Base-by-base conservation (phyloP, 2,329 filamentous ascomycete species). In the Calonectria pseudoturangicola region DNA sequence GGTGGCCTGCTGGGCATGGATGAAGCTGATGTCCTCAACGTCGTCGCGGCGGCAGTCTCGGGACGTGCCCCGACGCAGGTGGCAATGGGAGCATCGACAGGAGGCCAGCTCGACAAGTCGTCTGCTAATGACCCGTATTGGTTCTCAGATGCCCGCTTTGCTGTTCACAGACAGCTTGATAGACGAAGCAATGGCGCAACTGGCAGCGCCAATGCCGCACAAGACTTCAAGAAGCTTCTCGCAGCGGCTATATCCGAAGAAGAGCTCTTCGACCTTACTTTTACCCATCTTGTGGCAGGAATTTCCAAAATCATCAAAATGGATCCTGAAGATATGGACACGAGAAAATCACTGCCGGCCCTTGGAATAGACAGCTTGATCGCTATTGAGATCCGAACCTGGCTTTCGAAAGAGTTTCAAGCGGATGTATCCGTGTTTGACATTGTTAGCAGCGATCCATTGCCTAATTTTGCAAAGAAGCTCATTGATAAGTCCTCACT, bases 381-480 rank as follows among this genome's bases (percentile, higher is more conserved):
- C 2, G 68, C 30, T 10, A 70, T 66, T 21, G 68, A 70, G 60
- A 33, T 70, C 30, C 45, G 68, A 10, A 65, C 62, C 10, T 70
- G 60, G 68, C 25, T 47, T 25, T 30, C 33, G 18, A 63, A 62
- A 39, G 41, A 50, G 30, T 47, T 70, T n/a, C 45, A 62, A 30
- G 58, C 58, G n/a, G 67, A 70, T 43, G 30, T 70, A 12, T 54
- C 41, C 28, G 48, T 70, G 36, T 58, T 70, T 16, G 56, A 70
- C 10, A 63, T 70, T 54, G 33, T 70, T 28, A 62, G 58, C 58
- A 62, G 27, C 21, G 58, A 62, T 45, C 58, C 58, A 9, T 30
- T 62, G 58, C 36, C 58, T 45, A 43, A 3, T 4, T 62, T 62
- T 62, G 58, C 58, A n/a, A 62, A 45, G 25, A 62, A 45, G 39